Percentiles rank a stretch among this genome's conserved stretches.
Evolutionary conservation across 192 early-diverging fungal species (phyloP).

Genomic region (Funneliformis geosporum): DNA sequence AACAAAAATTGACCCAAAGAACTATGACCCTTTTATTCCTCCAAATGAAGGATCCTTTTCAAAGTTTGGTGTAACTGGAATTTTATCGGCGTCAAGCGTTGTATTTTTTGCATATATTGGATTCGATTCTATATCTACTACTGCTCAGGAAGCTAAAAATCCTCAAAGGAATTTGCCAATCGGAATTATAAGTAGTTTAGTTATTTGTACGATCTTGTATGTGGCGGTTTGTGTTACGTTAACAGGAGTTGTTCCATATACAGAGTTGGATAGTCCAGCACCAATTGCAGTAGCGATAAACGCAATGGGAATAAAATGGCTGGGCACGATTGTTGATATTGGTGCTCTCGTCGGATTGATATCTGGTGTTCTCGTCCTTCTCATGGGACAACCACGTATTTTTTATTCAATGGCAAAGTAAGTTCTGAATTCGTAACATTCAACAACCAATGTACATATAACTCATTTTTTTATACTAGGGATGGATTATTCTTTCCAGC

Average conservation of each 20-base stretch:
- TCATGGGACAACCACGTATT: slow-evolving; percentile 87
- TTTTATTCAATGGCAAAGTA: slow-evolving; percentile 79
- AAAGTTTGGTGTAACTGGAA: slow-evolving; percentile 66
- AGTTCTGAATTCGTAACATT: background rate
- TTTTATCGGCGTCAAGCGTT: slow-evolving; percentile 70
- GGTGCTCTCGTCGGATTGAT: slow-evolving; percentile 78
- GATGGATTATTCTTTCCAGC: slow-evolving; percentile 78
- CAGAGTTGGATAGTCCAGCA: slow-evolving; percentile 44
- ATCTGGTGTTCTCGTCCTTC: slow-evolving; percentile 73
- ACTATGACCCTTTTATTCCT: slow-evolving; percentile 82
- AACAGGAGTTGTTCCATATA: slow-evolving; percentile 74
- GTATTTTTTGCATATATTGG: slow-evolving; percentile 88
- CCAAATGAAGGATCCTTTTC: slow-evolving; percentile 53
- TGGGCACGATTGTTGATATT: slow-evolving; percentile 72
- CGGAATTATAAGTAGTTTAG: slow-evolving; percentile 80
- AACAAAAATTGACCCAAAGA: slow-evolving; percentile 65
- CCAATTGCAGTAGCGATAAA: slow-evolving; percentile 57
- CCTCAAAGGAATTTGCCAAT: slow-evolving; percentile 83
- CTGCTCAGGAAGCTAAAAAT: slow-evolving; percentile 78
- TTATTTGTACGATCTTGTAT: background rate
- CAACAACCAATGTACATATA: background rate
- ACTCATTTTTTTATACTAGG: background rate
- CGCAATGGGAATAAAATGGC: slow-evolving; percentile 59
- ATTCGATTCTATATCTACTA: slow-evolving; percentile 86
- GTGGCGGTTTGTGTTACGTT: slow-evolving; percentile 56